Percentiles rank a stretch among this genome's conserved stretches.
These are phyloP conservation scores for Myochromella boudieri DNA, from an alignment of 768 basidiomycete genomes.

Conservation along the genomic window DNA sequence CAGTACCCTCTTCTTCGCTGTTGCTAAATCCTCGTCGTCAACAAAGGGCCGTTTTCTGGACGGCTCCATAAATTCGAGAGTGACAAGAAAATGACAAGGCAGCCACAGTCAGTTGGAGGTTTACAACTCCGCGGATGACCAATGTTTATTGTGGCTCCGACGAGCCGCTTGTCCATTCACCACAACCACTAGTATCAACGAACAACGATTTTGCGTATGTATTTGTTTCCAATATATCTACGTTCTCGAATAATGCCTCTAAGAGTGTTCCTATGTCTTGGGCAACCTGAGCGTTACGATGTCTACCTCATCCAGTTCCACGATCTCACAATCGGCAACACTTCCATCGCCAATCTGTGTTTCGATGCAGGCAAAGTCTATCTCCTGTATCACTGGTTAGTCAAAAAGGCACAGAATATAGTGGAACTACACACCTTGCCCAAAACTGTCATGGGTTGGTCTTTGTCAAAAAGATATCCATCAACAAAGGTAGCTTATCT, in stretches of 20 bases:
- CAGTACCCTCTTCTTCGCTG: constrained; percentile 58
- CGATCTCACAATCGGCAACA: constrained; percentile 81
- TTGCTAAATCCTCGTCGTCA: constrained; percentile 47
- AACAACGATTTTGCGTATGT: background rate
- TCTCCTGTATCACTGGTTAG: constrained; percentile 38
- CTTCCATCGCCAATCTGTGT: constrained; percentile 87
- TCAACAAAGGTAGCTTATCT: constrained; percentile 8
- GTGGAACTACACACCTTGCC: constrained; percentile 49
- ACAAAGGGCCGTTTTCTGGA: constrained; percentile 59
- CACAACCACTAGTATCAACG: background rate
- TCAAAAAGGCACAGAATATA: constrained; percentile 4
- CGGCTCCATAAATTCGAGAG: constrained; percentile 35
- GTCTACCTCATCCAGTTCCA: constrained; percentile 42
- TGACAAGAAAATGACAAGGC: constrained; percentile 17
- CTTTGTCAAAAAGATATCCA: constrained; percentile 36
- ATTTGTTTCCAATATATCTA: too few species aligned
- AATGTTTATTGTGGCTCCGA: constrained; percentile 22
- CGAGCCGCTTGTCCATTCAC: background rate
- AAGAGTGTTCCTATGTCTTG: background rate
- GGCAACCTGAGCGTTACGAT: constrained; percentile 35
- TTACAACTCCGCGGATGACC: constrained; percentile 44
- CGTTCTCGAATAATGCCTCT: too few species aligned
- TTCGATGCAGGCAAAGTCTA: constrained; percentile 89
- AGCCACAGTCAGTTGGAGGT: constrained; percentile 18
- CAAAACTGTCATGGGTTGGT: constrained; percentile 90